A percentile compares a stretch with the other conserved stretches of the same genome.
Conservation (phyloP, 2,329 filamentous ascomycete species). For the Rhynchosporium secalis region DNA sequence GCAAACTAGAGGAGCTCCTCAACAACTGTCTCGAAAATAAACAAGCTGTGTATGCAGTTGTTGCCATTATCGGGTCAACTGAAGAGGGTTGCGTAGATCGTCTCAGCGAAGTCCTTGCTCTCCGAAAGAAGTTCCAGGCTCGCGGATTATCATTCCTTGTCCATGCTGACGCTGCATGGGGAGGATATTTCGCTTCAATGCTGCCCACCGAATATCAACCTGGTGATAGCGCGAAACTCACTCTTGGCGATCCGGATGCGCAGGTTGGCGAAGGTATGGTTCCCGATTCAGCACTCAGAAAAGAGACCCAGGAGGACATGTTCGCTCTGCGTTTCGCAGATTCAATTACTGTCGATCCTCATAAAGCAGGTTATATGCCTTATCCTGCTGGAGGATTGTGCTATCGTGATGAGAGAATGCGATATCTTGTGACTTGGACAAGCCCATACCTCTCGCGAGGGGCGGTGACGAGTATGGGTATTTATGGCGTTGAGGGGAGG, state of each 20-base stretch:
- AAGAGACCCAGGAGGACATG: conserved; percentile 5
- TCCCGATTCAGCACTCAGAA: conserved; percentile 7
- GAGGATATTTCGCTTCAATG: conserved; percentile 15
- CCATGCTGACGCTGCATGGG: conserved; percentile 14
- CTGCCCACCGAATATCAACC: not conserved
- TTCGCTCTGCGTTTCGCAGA: conserved; percentile 10
- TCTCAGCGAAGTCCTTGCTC: conserved; percentile 5
- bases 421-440: conserved; percentile 17
- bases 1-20: conserved; percentile 8
- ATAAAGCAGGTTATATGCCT: conserved; percentile 14
- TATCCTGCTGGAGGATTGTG: conserved; percentile 13
- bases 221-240: not conserved
- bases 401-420: conserved; percentile 15
- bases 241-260: not conserved
- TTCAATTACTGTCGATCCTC: conserved; percentile 11
- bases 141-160: conserved; percentile 10
- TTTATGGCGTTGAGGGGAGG: conserved; percentile 16
- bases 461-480: conserved; percentile 9
- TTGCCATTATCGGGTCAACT: conserved; percentile 14
- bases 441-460: conserved; percentile 11
- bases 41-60: conserved; percentile 13
- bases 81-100: conserved; percentile 16
- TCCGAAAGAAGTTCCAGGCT: conserved; percentile 10
- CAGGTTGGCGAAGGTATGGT: conserved; percentile 3
- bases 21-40: conserved; percentile 1